Evolutionary conservation across 1,139 yeast species (phyloP), one percentile per base, ranked within the genome.

Genomic region (Yamadazyma atlantica): DNA sequence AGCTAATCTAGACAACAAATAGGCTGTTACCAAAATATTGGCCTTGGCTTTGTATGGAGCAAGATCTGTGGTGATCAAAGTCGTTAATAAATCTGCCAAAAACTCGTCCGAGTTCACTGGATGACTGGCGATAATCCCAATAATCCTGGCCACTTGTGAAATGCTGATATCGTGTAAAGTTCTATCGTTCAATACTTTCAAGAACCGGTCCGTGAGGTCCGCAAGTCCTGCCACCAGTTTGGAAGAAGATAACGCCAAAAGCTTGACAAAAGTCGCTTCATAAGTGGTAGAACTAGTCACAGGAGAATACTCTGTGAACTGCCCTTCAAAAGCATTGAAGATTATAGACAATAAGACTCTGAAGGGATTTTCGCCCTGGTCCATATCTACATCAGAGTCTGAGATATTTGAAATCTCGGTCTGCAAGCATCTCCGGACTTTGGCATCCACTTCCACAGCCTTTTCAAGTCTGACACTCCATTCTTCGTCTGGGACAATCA

Each of bases 401-500:
- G 59, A 43, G 10, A 53, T 35, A 1, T 25, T 22, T 1, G 34
- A 35, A 22, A 70, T 57, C 29, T 66, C 61, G 1, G 42, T 33
- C 10, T 51, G 46, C 4, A 82, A 57, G 3, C 65, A 53, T 0
- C 41, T 32, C 26, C 78, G 62, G 1, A 85, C 86, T 1, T 52
- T 55, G 2, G 68, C 69, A 51, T 88, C 95, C 29, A 75, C 65
- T 34, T 78, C 83, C 5, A 85, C 41, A 0, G 94, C 87, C 39
- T 80, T 85, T n/a, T 83, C 89, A 19, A 86, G 54, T 50, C 92
- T 71, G 0, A 75, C 62, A 4, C 70, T 67, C 96, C 96, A 89
- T 35, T 85, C 82, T 46, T 82, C 85, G 56, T 87, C 96, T 15
- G 74, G 62, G 0, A 76, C 76, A 37, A 86, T 57, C 3, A 82